These are phyloP conservation scores for Spinacia oleracea DNA, from an alignment of 179 eudicot genomes.

Conservation along the genomic window DNA sequence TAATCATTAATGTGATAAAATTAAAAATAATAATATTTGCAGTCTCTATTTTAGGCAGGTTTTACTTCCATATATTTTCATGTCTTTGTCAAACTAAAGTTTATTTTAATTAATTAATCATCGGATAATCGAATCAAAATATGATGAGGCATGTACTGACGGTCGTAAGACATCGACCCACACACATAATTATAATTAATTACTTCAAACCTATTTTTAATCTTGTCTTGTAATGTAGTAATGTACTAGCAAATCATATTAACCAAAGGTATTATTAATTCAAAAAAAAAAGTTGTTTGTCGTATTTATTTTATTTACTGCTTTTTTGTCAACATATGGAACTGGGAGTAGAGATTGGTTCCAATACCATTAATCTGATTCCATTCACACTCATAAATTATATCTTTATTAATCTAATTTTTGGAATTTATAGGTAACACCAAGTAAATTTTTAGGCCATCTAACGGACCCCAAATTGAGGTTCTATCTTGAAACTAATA, in stretches of 20 bases:
- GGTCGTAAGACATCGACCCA: not conserved
- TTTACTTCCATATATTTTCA: not conserved
- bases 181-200: not conserved
- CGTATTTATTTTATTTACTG: not conserved
- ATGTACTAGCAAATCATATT: not conserved
- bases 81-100: not conserved
- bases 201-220: not conserved
- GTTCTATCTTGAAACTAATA: no score
- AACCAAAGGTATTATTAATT: not conserved
- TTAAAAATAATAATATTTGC: not conserved
- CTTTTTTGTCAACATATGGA: conserved; percentile 19
- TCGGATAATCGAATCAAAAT: not conserved
- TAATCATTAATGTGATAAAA: no score
- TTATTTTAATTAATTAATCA: not conserved
- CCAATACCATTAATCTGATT: not conserved
- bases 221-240: not conserved
- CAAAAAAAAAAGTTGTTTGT: not conserved
- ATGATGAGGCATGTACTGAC: not conserved
- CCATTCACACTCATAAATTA: conserved; percentile 9
- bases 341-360: conserved; percentile 4
- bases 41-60: conserved; percentile 4
- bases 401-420: not conserved
- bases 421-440: not conserved
- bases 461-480: no score
- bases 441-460: not conserved